Base-by-base conservation (phyloP, 331 rosid genomes). In the Pyrus hybrid region DNA sequence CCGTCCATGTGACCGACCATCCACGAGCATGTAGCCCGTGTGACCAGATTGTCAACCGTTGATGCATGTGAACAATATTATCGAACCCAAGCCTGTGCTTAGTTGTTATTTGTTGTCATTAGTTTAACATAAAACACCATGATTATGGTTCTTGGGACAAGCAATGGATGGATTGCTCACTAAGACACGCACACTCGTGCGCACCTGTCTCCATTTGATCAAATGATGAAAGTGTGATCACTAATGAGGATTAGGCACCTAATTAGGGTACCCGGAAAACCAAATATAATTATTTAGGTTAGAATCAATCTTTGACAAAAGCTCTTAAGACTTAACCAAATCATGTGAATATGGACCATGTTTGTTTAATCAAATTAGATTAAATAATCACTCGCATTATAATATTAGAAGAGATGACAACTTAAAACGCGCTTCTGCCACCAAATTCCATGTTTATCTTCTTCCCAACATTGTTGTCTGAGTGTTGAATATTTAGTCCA, bases 361-460 rank as follows among this genome's bases (percentile, higher is more conserved):
- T 73, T 66, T 70, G 54, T 71, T 73, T 65, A 78, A 57, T 53
- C 43, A 33, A 64, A 35, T 71, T 71, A 62, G 60, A 61, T 61
- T 26, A 61, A 61, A 4, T n/a, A n/a, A n/a, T n/a, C n/a, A n/a
- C n/a, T 68, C 58, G 26, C 21, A 79, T 87, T 83, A 88, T 79
- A 37, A 68, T 73, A 77, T 75, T 75, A 18, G 53, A 49, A 74
- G n/a, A 74, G 26, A 68, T 68, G 70, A 76, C 84, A 51, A 70
- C 60, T 18, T 67, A 67, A 83, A 72, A 76, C 79, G 80, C 71
- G 88, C 83, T 86, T 81, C 85, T 78, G 84, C 81, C 84, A 86
- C 89, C 89, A 85, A 88, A 86, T 88, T 83, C 85, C 85, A 61
- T 87, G 83, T 82, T 85, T 80, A 88, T 74, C 83, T 70, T 22